These are phyloP conservation scores for Zalaria obscura DNA, from an alignment of 2,329 filamentous ascomycete genomes.

Conservation along the genomic window DNA sequence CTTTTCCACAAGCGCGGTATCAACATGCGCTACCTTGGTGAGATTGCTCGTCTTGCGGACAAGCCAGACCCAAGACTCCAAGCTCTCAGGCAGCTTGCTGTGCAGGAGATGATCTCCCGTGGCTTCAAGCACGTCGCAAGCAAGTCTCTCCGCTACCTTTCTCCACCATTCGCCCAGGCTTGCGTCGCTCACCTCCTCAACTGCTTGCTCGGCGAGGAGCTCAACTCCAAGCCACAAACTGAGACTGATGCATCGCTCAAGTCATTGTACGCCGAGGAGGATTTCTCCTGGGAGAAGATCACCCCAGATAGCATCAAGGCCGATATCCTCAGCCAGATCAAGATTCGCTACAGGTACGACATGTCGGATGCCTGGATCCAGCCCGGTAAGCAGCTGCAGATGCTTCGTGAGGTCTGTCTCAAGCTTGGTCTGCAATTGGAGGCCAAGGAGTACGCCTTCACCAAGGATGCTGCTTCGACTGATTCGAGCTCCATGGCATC, in stretches of 20 bases:
- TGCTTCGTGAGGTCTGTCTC: slow-evolving; percentile 76
- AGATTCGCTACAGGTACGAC: slow-evolving; percentile 61
- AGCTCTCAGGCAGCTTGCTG: slow-evolving; percentile 60
- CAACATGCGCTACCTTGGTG: slow-evolving; percentile 91
- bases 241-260: slow-evolving; percentile 64
- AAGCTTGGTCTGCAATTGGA: slow-evolving; percentile 84
- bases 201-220: slow-evolving; percentile 65
- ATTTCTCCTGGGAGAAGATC: slow-evolving; percentile 66
- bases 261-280: slow-evolving; percentile 64
- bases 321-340: slow-evolving; percentile 58
- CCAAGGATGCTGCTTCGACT: slow-evolving; percentile 18
- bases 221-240: slow-evolving; percentile 65
- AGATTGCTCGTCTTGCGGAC: slow-evolving; percentile 51
- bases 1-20: slow-evolving; percentile 94
- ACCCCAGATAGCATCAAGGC: slow-evolving; percentile 58
- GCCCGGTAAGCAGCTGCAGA: slow-evolving; percentile 58
- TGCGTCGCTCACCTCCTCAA: slow-evolving; percentile 83
- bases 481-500: slow-evolving; percentile 5
- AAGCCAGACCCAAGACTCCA: slow-evolving; percentile 55
- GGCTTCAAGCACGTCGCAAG: slow-evolving; percentile 87
- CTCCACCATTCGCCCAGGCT: slow-evolving; percentile 63
- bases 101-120: slow-evolving; percentile 91
- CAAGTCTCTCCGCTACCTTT: slow-evolving; percentile 64
- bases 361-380: slow-evolving; percentile 55
- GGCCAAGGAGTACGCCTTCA: slow-evolving; percentile 63